Conservation (phyloP, 805 yeast species). For the Debaryomyces maramus region DNA sequence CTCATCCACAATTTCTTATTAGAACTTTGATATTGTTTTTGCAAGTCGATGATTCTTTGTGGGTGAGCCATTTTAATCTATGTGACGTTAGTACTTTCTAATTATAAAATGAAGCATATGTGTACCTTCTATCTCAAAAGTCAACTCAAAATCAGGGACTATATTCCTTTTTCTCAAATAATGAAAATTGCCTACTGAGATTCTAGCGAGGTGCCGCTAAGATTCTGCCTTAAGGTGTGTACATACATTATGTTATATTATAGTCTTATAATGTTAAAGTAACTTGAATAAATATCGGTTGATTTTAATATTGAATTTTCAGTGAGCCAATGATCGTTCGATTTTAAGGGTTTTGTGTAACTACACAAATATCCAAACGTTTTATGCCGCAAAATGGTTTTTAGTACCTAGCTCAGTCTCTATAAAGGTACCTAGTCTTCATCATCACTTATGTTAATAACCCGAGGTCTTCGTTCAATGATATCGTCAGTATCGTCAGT, state of each 20-base stretch:
- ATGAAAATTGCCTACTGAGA: too few relatives aligned
- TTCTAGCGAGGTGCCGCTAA: too few relatives aligned
- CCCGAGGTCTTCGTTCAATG: constrained; percentile 13
- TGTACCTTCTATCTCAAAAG: too few relatives aligned
- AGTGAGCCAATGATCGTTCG: background rate
- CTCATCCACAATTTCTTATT: constrained; percentile 45
- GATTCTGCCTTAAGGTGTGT: too few relatives aligned
- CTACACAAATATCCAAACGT: background rate
- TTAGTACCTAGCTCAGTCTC: too few relatives aligned
- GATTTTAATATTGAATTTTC: background rate
- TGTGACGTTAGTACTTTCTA: constrained; percentile 4
- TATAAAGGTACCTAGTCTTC: constrained; percentile 9
- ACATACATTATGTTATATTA: background rate
- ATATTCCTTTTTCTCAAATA: too few relatives aligned
- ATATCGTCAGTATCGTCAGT: constrained; percentile 7
- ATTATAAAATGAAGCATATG: too few relatives aligned
- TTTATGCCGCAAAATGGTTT: too few relatives aligned
- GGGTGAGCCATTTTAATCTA: constrained; percentile 27
- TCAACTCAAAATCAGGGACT: too few relatives aligned
- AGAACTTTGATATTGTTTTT: constrained; percentile 45
- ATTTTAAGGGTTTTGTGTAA: constrained; percentile 6
- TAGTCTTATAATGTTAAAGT: background rate
- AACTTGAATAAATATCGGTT: background rate
- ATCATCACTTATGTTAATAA: constrained; percentile 20
- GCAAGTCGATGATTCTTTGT: constrained; percentile 47